Evolutionary conservation across 371 early-diverging fungal species (phyloP).

Genomic region (Zychaea mexicana): DNA sequence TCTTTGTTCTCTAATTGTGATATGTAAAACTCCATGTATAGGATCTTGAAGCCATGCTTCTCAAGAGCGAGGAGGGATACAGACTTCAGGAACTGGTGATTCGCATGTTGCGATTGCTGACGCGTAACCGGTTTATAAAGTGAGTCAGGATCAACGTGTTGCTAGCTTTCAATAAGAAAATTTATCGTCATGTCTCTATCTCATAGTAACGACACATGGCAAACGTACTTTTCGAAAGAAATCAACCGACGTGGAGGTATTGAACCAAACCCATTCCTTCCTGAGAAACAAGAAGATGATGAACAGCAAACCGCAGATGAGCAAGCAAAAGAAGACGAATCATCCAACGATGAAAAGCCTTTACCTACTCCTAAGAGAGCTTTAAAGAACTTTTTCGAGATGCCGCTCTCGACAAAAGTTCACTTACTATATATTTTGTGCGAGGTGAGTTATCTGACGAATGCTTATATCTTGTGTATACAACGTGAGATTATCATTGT

Average conservation of each 20-base stretch:
- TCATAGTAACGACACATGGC: slow-evolving; percentile 61
- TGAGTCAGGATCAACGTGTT: slow-evolving; percentile 11
- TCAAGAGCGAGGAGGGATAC: slow-evolving; percentile 29
- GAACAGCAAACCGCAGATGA: slow-evolving; percentile 10
- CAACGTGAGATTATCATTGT: too few relatives aligned
- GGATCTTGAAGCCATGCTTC: slow-evolving; percentile 50
- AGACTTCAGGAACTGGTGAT: slow-evolving; percentile 44
- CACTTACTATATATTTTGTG: slow-evolving; percentile 49
- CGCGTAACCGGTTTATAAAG: slow-evolving; percentile 48
- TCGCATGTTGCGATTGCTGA: slow-evolving; percentile 38
- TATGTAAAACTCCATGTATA: slow-evolving; percentile 1
- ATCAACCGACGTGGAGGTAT: slow-evolving; percentile 47
- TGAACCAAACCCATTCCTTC: slow-evolving; percentile 30
- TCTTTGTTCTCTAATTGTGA: background rate
- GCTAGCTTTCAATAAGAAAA: background rate
- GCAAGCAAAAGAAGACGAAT: background rate
- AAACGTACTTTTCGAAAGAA: slow-evolving; percentile 54
- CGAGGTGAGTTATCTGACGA: slow-evolving; percentile 35
- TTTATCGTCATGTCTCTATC: background rate
- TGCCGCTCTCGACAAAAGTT: slow-evolving; percentile 48
- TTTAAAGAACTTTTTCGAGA: slow-evolving; percentile 33
- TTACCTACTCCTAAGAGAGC: background rate
- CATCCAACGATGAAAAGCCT: slow-evolving; percentile 2
- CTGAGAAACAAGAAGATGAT: background rate
- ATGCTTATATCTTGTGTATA: too few relatives aligned